Evolutionary conservation across 1,139 yeast species (phyloP).

Genomic region (Yamadazyma atmosphaerica): DNA sequence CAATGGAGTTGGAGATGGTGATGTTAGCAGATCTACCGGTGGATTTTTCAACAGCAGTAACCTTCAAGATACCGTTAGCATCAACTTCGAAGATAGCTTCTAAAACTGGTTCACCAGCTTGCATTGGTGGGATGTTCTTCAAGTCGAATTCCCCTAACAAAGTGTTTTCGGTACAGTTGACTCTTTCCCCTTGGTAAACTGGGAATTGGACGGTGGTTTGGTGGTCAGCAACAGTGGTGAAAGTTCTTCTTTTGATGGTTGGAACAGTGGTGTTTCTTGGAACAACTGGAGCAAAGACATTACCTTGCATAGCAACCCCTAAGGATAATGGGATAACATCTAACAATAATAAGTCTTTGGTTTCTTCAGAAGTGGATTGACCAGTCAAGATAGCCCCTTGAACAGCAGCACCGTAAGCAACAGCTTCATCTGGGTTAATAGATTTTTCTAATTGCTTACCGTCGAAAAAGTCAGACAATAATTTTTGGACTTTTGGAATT

Average conservation of each 20-base stretch:
- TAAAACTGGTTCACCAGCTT: conserved; percentile 97
- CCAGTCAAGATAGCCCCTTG: conserved; percentile 89
- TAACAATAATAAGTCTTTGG: conserved; percentile 82
- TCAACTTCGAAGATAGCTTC: conserved; percentile 94
- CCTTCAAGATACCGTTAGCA: conserved; percentile 97
- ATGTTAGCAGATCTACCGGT: conserved; percentile 99
- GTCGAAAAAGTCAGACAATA: conserved; percentile 95
- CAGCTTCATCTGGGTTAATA: conserved; percentile 98
- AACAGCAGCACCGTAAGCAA: conserved; percentile 98
- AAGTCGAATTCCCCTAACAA: conserved; percentile 93
- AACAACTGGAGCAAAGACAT: conserved; percentile 95
- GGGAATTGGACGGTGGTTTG: conserved; percentile 96
- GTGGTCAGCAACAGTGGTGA: conserved; percentile 96
- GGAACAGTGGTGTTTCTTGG: conserved; percentile 97
- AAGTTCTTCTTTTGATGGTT: conserved; percentile 93
- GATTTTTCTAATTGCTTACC: conserved; percentile 95
- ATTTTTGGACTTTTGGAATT: conserved; percentile 98
- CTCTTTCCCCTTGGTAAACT: conserved; percentile 97
- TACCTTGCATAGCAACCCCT: conserved; percentile 98
- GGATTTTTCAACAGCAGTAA: conserved; percentile 98
- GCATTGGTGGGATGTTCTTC: conserved; percentile 96
- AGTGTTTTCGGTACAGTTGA: conserved; percentile 93
- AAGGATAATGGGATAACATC: conserved; percentile 93
- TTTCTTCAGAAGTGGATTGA: conserved; percentile 60
- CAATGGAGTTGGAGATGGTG: conserved; percentile 99